Conservation (phyloP, 768 basidiomycete species). For the Lactarius hatsudake region DNA sequence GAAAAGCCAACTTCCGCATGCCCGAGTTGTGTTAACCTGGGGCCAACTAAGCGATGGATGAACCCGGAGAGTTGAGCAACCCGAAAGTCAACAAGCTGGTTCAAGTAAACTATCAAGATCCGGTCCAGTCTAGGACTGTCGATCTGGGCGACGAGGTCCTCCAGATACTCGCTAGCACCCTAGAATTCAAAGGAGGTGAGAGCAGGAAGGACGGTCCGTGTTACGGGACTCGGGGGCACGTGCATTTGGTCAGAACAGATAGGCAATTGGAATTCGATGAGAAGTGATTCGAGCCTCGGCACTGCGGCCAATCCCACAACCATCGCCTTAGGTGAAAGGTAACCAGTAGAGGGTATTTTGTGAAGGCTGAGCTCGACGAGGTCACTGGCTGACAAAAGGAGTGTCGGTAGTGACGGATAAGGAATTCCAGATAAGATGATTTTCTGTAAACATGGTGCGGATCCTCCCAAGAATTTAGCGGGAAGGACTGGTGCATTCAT, state of each 20-base stretch:
- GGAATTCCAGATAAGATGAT: conserved; percentile 57
- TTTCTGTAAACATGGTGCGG: conserved; percentile 85
- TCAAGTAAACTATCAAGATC: not conserved
- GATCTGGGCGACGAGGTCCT: not conserved
- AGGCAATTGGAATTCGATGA: not conserved
- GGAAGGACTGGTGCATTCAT: not conserved
- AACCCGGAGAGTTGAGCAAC: not conserved
- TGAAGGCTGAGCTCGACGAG: not conserved
- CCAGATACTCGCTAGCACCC: conserved; percentile 1
- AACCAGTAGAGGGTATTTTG: not conserved
- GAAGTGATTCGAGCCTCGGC: not conserved
- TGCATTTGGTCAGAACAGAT: too few relatives aligned
- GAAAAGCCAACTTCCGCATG: too few relatives aligned
- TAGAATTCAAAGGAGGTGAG: not conserved
- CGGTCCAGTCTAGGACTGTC: not conserved
- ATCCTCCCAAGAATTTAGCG: too few relatives aligned
- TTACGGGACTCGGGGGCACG: not conserved
- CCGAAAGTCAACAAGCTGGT: not conserved
- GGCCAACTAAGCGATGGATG: not conserved
- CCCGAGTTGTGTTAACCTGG: not conserved
- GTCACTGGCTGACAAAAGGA: not conserved
- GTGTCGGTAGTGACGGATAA: conserved; percentile 14
- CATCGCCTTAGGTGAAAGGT: conserved; percentile 1
- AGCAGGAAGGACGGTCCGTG: not conserved
- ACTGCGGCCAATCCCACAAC: not conserved